These are phyloP conservation scores for Pythium vanterpoolii DNA, from an alignment of 352 stramenopile genomes.

Conservation along the genomic window DNA sequence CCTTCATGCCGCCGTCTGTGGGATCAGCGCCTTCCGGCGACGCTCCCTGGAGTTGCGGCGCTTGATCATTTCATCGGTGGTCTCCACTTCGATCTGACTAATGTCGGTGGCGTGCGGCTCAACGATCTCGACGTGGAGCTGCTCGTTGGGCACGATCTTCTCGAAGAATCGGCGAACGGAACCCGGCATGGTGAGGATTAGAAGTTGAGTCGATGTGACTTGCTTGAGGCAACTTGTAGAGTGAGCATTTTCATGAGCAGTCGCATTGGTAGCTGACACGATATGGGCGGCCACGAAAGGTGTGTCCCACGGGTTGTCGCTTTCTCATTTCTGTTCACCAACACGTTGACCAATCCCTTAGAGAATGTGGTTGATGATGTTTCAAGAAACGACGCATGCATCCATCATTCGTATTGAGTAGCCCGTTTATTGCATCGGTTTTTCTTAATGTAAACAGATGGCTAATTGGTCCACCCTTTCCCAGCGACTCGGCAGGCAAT, in stretches of 20 bases:
- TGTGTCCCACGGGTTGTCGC: no score
- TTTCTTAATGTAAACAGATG: no score
- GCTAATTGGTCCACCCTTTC: slow-evolving; percentile 5
- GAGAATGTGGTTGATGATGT: no score
- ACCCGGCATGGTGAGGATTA: slow-evolving; percentile 6
- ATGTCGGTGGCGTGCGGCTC: slow-evolving; percentile 15
- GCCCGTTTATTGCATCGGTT: no score
- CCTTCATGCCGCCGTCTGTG: background rate
- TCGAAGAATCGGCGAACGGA: slow-evolving; percentile 17
- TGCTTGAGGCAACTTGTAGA: slow-evolving; percentile 5
- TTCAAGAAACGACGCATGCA: no score
- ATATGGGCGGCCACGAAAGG: no score
- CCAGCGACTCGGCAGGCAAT: background rate
- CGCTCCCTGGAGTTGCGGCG: slow-evolving; percentile 16
- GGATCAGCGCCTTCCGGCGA: slow-evolving; percentile 1
- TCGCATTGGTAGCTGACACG: no score
- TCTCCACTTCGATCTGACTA: slow-evolving; percentile 15
- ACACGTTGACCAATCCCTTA: no score
- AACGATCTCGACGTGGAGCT: slow-evolving; percentile 14
- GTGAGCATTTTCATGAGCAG: background rate
- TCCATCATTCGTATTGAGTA: no score
- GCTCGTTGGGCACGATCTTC: slow-evolving; percentile 14
- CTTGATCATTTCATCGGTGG: slow-evolving; percentile 7
- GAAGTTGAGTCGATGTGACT: background rate
- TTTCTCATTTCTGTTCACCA: no score